Conservation (phyloP, 805 yeast genomes). For the Pichia ethanolica region DNA sequence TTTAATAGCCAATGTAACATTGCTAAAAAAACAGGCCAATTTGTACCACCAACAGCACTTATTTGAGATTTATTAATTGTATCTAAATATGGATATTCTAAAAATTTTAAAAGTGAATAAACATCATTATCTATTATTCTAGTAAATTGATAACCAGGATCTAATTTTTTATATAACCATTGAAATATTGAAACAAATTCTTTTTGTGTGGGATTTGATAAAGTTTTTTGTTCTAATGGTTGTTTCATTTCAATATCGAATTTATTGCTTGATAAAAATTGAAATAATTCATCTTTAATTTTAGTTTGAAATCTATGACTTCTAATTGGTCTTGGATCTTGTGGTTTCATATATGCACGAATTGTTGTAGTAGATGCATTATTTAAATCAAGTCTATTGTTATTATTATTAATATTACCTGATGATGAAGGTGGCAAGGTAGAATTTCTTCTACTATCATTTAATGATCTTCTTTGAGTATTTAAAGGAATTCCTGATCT, state of each 20-base stretch:
- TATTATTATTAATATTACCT: background rate
- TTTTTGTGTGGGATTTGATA: conserved; percentile 77
- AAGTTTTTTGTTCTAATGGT: conserved; percentile 54
- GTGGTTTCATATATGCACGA: conserved; percentile 8
- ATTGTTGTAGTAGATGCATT: no score
- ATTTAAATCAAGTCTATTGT: background rate
- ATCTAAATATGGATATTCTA: conserved; percentile 76
- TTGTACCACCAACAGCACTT: conserved; percentile 84
- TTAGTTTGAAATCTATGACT: conserved; percentile 60
- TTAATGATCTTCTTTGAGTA: background rate
- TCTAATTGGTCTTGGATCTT: conserved; percentile 72
- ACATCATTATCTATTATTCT: conserved; percentile 71
- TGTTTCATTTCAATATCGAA: conserved; percentile 74
- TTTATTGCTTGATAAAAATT: conserved; percentile 52
- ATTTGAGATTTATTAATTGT: conserved; percentile 77
- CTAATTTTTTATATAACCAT: conserved; percentile 69
- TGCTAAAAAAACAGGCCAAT: conserved; percentile 80
- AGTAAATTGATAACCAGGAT: conserved; percentile 68
- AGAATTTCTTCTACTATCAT: conserved; percentile 11
- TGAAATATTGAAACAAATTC: conserved; percentile 74
- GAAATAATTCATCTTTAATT: conserved; percentile 61
- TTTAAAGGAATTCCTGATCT: conserved; percentile 15
- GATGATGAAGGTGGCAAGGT: conserved; percentile 7
- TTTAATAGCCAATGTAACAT: conserved; percentile 77
- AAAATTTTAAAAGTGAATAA: conserved; percentile 51